These are phyloP conservation scores for Breynia disticha DNA, from an alignment of 441 rosid species.

Conservation along the genomic window DNA sequence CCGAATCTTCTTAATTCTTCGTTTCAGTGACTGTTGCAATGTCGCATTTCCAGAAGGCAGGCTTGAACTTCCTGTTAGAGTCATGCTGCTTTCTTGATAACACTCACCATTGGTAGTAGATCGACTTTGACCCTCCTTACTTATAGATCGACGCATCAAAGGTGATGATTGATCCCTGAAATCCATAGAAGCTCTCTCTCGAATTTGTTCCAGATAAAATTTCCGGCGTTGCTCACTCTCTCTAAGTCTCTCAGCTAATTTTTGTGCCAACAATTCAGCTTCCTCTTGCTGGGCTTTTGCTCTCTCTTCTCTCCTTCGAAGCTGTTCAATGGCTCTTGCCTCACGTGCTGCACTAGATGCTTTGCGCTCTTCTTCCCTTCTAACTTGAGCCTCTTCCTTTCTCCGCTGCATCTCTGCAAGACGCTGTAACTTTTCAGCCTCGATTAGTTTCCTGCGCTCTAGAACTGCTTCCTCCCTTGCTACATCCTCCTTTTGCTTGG, in stretches of 20 bases:
- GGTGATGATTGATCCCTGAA: constrained; percentile 81
- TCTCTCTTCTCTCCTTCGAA: constrained; percentile 69
- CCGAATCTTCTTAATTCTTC: constrained; percentile 59
- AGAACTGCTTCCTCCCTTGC: constrained; percentile 81
- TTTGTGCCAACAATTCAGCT: constrained; percentile 73
- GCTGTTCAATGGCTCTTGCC: constrained; percentile 67
- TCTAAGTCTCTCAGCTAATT: constrained; percentile 65
- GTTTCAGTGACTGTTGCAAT: constrained; percentile 50
- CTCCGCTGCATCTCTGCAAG: constrained; percentile 71
- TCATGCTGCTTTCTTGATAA: constrained; percentile 31
- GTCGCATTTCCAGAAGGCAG: constrained; percentile 31
- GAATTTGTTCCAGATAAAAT: constrained; percentile 66
- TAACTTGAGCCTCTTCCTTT: constrained; percentile 79
- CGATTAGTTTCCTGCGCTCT: constrained; percentile 67
- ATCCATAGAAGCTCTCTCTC: constrained; percentile 83
- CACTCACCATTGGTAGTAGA: constrained; percentile 37
- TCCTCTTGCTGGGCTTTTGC: constrained; percentile 86
- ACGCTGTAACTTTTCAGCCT: constrained; percentile 79
- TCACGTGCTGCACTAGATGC: constrained; percentile 83
- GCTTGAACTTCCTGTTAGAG: constrained; percentile 24
- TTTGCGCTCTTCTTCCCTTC: constrained; percentile 82
- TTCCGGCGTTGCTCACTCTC: constrained; percentile 82
- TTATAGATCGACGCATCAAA: constrained; percentile 42
- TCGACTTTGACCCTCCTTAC: constrained; percentile 59
- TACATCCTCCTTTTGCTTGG: constrained; percentile 68